Base-by-base conservation (phyloP, 108 stramenopile genomes). In the Fragilaria radians region DNA sequence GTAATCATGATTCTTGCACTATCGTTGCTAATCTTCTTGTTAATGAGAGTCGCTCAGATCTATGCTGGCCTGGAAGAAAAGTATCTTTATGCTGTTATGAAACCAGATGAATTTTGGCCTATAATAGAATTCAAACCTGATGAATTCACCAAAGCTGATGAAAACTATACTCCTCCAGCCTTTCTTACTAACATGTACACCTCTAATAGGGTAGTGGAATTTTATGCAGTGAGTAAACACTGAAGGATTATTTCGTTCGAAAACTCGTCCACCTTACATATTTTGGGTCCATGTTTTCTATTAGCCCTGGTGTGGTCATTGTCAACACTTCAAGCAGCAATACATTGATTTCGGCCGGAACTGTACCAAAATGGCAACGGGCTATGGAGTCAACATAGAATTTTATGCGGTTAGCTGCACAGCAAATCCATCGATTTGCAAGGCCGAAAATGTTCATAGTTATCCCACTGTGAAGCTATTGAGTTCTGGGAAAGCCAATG, bases 331-430 rank as follows among this genome's bases (percentile, higher is more conserved):
- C 45, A 59, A 64, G 55, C 21, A 32, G 0, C 30, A 71, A 0
- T 88, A 76, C 67, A 67, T 81, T 30, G 36, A 74, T 36, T 59
- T 89, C 60, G 83, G 83, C 49, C 63, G 61, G 29, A 62, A 64
- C 28, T 32, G 80, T 22, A 48, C 28, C 0, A 49, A 46, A 23
- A 55, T 76, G 5, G 73, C 66, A 27, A 7, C 60, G 24, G 33
- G 48, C 56, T 28, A 21, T 23, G 55, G 56, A 28, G 54, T 71
- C 5, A 21, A 67, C n/a, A 56, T 91, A 19, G 50, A 70, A 29
- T 68, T 93, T 19, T 71, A 83, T 68, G 92, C 86, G 33, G 76
- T 93, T n/a, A 76, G 78, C 17, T 93, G 92, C 61, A 71, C 68
- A 17, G 82, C 75, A 14, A 75, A 85, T 53, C 46, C 36, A 30